Base-by-base conservation (phyloP, 352 stramenopile genomes). In the Phytophthora syringae region DNA sequence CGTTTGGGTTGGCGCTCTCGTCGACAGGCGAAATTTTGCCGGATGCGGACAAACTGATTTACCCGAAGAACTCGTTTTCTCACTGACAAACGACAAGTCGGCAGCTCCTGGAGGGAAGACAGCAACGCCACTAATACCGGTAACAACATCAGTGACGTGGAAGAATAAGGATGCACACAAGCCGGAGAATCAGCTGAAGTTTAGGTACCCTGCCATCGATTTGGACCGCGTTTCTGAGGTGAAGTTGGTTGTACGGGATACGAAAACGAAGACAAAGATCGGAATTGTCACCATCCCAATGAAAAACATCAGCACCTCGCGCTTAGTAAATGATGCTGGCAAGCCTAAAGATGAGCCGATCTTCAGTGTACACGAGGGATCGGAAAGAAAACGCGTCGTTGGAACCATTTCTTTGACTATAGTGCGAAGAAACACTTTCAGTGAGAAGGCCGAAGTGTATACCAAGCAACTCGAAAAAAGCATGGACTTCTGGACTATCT, bases 351-450 rank as follows among this genome's bases (percentile, higher is more conserved):
- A 60, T 4, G 60, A 66, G 12, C 57, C 57, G 13, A 81, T 68
- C 0, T 74, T 82, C 16, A 69, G 70, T 5, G 10, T 85, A 15
- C 70, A 67, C 3, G 47, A 58, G 2, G 74, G 76, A 36, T 40
- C 73, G 25, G 58, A 53, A 5, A 51, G 48, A n/a, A 57, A 24
- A n/a, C 58, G 59, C 9, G 64, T 88, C 1, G 77, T 89, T 9
- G 82, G 82, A 10, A 91, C 85, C 47, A 84, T 91, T 47, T 77
- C 50, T 3, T 55, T 91, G 7, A 43, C 54, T 3, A 43, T 89
- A 0, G 52, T 76, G 28, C 71, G 78, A 2, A 53, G 64, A 0
- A 59, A 79, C 43, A 58, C 34, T 0, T 64, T 76, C 2, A 12
- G 37, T 11, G 43, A 44, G 1, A 60, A 54, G 12, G 51, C 67